These are phyloP conservation scores for Citrus maxima DNA, from an alignment of 345 rosid species.

Conservation along the genomic window DNA sequence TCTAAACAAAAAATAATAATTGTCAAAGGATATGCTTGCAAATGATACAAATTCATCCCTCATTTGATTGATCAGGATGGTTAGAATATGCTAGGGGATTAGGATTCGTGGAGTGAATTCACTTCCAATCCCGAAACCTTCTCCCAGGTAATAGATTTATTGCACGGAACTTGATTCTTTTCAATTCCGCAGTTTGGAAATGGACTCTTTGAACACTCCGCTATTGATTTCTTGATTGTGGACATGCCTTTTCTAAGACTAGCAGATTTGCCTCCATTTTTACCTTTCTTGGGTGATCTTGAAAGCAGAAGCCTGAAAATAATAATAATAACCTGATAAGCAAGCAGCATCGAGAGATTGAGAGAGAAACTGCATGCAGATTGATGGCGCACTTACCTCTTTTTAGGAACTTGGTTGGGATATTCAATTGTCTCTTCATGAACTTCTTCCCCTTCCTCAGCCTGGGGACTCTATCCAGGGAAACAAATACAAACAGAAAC, in stretches of 20 bases:
- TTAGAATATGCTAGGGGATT: slow-evolving; percentile 8
- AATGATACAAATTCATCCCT: slow-evolving; percentile 12
- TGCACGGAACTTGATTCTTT: background rate
- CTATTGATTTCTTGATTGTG: slow-evolving; percentile 38
- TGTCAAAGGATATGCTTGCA: background rate
- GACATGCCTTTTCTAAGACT: slow-evolving; percentile 34
- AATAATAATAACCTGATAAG: background rate
- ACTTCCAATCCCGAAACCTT: background rate
- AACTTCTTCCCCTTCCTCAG: slow-evolving; percentile 24
- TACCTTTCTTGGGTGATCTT: slow-evolving; percentile 44
- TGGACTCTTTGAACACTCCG: slow-evolving; percentile 17
- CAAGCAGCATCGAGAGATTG: background rate
- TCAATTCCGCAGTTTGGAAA: background rate
- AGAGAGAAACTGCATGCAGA: background rate
- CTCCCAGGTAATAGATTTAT: background rate
- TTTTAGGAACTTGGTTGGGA: slow-evolving; percentile 31
- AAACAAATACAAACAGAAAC: slow-evolving; percentile 6
- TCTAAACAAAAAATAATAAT: slow-evolving; percentile 3
- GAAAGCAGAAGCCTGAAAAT: slow-evolving; percentile 23
- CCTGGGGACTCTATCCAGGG: slow-evolving; percentile 25
- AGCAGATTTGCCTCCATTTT: slow-evolving; percentile 41
- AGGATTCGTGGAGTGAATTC: background rate
- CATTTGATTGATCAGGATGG: background rate
- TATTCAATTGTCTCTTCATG: slow-evolving; percentile 30
- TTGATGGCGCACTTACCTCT: slow-evolving; percentile 38